Conservation (phyloP, 345 rosid species). For the Microthlaspi erraticum region DNA sequence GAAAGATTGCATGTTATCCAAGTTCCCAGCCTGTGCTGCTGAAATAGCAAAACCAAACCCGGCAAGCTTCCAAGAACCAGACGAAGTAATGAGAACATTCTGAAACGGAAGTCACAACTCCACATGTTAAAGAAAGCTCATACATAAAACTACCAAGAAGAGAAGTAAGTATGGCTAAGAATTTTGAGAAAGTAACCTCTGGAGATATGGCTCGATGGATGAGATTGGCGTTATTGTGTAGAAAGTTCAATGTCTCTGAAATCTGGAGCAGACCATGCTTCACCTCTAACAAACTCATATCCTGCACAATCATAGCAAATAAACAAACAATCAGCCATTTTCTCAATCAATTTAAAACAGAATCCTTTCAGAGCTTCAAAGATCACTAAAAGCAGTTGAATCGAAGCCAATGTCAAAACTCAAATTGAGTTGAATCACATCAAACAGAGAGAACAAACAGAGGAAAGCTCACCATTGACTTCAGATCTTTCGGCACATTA, state of each 20-base stretch:
- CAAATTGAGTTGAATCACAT: constrained; percentile 31
- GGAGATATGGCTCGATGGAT: constrained; percentile 91
- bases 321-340: background rate
- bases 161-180: background rate
- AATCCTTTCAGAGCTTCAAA: background rate
- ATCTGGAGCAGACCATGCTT: constrained; percentile 94
- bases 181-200: constrained; percentile 59
- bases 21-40: constrained; percentile 63
- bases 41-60: constrained; percentile 93
- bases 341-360: background rate
- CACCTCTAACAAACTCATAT: constrained; percentile 92
- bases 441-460: background rate
- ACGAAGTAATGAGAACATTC: constrained; percentile 86
- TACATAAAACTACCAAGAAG: background rate
- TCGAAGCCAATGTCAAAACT: background rate
- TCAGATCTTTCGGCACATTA: constrained; percentile 85
- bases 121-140: constrained; percentile 8
- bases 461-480: constrained; percentile 67
- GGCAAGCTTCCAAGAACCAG: constrained; percentile 98
- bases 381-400: background rate
- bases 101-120: constrained; percentile 44
- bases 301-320: constrained; percentile 53
- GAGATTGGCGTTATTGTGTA: constrained; percentile 84
- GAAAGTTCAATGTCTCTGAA: constrained; percentile 85
- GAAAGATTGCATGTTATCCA: constrained; percentile 64